Evolutionary conservation across 2,329 filamentous ascomycete species (phyloP).

Genomic region (Plectosphaerella sp.): DNA sequence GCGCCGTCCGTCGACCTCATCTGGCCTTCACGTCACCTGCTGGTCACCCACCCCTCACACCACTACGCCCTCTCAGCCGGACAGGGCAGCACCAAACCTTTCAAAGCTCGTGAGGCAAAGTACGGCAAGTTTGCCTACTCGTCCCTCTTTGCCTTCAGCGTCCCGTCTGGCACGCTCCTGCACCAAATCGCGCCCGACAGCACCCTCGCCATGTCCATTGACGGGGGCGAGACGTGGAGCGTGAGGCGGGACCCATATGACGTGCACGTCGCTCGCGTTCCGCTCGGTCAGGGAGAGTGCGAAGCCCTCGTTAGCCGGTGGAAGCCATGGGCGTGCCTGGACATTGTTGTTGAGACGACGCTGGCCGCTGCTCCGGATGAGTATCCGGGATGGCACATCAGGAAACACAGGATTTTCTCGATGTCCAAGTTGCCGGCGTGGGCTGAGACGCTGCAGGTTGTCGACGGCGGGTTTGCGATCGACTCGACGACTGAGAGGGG

Average conservation of each 20-base stretch:
- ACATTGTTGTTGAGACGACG: conserved; percentile 8
- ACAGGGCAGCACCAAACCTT: conserved; percentile 25
- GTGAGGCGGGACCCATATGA: conserved; percentile 6
- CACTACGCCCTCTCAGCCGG: conserved; percentile 31
- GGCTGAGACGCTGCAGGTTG: conserved; percentile 4
- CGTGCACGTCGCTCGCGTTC: not conserved
- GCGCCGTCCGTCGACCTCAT: not conserved
- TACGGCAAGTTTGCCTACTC: conserved; percentile 34
- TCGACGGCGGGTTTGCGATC: conserved; percentile 13
- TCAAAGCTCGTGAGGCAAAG: conserved; percentile 30
- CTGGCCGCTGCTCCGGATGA: conserved; percentile 2
- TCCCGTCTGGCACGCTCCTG: conserved; percentile 22
- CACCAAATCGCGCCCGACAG: conserved; percentile 15
- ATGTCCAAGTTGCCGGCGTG: conserved; percentile 1
- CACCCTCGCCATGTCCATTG: conserved; percentile 9
- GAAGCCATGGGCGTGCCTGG: conserved; percentile 9
- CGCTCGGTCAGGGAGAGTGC: not conserved
- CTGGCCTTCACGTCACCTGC: conserved; percentile 30
- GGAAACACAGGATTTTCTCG: conserved; percentile 6
- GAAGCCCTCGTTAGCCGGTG: conserved; percentile 7
- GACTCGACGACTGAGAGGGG: conserved; percentile 1
- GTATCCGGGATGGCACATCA: conserved; percentile 9
- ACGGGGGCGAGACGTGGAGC: conserved; percentile 12
- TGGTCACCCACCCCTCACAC: conserved; percentile 27
- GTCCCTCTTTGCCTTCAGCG: conserved; percentile 29